phyloP scores from a whole-genome alignment of 352 stramenopile species.

The Globisporangium splendens region DNA sequence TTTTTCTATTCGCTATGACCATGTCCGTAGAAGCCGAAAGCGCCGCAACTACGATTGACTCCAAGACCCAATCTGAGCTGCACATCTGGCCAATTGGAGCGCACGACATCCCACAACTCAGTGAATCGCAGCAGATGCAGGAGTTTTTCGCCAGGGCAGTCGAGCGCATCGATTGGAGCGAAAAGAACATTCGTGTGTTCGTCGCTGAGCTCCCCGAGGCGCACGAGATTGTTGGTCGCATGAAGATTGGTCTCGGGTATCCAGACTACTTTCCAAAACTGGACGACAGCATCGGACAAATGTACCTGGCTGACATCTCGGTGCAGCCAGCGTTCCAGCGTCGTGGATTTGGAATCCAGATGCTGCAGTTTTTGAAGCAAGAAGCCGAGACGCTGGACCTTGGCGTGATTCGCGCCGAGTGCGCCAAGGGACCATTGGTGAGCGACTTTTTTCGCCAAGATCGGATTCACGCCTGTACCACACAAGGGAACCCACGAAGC shows the following conservation, averaged over 20 bases:
- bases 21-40: too few species aligned
- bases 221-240: neutral
- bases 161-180: slow-evolving; percentile 22
- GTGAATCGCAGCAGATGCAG: neutral
- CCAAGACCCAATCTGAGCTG: too few species aligned
- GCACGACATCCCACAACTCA: slow-evolving; percentile 1
- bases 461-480: slow-evolving; percentile 20
- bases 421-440: slow-evolving; percentile 27
- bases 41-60: too few species aligned
- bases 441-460: slow-evolving; percentile 17
- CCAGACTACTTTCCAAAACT: slow-evolving; percentile 29
- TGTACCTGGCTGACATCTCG: slow-evolving; percentile 23
- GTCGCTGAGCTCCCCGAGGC: slow-evolving; percentile 17
- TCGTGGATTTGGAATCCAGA: slow-evolving; percentile 12
- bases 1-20: too few species aligned
- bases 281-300: slow-evolving; percentile 13
- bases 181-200: slow-evolving; percentile 21
- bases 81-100: too few species aligned
- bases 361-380: slow-evolving; percentile 19
- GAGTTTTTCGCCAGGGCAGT: neutral
- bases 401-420: slow-evolving; percentile 25
- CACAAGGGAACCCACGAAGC: slow-evolving; percentile 25
- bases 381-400: slow-evolving; percentile 12
- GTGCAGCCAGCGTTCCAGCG: slow-evolving; percentile 21
- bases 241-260: slow-evolving; percentile 21